Evolutionary conservation across 306 rosid genomes (phyloP), one percentile per base, ranked within the genome.

Genomic region (Echinosophora koreensis): DNA sequence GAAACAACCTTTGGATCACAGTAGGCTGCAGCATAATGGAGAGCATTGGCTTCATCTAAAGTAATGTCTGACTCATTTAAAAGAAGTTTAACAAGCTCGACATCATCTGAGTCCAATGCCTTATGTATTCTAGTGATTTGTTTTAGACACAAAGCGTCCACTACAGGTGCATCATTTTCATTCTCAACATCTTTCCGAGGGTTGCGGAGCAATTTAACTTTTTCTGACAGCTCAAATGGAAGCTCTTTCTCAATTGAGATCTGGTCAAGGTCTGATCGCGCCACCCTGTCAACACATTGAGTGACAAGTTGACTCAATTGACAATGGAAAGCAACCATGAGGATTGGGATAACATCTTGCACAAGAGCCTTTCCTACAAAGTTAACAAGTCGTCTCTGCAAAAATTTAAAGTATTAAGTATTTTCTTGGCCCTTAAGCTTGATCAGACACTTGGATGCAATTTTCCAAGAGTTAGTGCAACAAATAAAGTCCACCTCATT

Each of bases 1-100:
- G 89, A 87, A 72, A 96, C 92, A 66, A 96, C 89, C 89, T 93
- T 96, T 18, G 97, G 93, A 83, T 96, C 99, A 78, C 99, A 92
- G 86, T 96, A 93, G 47, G 98, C 96, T 41, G 82, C 92, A 5
- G 94, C 97, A 76, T 92, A 91, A 84, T 96, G 99, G 80, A 96
- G 97, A 71, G 96, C 98, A 49, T 74, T 54, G 58, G 98, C 98
- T 76, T 82, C 89, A 77, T 96, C 88, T 55, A 96, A 88, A 22
- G 94, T 88, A 59, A 88, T 59, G 44, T 80, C 84, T 18, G 98
- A 91, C 80, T 96, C 98, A 0, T 69, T 71, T 13, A 96, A 84
- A 73, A 96, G 94, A 71, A 89, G 96, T 65, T 73, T 83, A 69
- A 96, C 89, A 51, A 96, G 94, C 82, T 92, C 99, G 28, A 96